A percentile compares a stretch with the other conserved stretches of the same genome.
Evolutionary conservation across 2,329 filamentous ascomycete genomes (phyloP).

Genomic region (Ascochyta clinopodiicola): DNA sequence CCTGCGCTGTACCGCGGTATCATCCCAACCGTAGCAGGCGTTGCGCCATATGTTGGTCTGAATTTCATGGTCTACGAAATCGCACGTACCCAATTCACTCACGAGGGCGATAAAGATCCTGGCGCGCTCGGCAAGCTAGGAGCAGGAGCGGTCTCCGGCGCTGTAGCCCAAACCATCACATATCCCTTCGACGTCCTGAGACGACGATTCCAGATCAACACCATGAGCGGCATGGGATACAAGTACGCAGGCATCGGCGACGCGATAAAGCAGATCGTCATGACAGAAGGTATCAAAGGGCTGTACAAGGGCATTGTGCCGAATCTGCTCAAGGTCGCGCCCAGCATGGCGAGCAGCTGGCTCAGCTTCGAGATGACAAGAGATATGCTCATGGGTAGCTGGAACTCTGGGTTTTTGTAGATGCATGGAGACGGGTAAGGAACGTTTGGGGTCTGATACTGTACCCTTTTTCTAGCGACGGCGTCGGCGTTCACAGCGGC

Average conservation of each 20-base stretch:
- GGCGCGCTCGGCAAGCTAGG: constrained; percentile 79
- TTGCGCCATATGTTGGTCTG: constrained; percentile 94
- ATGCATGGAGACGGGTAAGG: neutral
- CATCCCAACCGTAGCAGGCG: constrained; percentile 89
- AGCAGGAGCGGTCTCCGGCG: constrained; percentile 93
- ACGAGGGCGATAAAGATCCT: constrained; percentile 85
- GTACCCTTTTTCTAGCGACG: constrained; percentile 6
- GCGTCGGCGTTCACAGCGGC: constrained; percentile 11
- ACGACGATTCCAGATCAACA: constrained; percentile 96
- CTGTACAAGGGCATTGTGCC: constrained; percentile 96
- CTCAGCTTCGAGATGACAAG: constrained; percentile 93
- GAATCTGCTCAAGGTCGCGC: constrained; percentile 94
- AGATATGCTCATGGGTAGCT: constrained; percentile 73
- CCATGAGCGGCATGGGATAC: constrained; percentile 98
- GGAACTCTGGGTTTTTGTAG: constrained; percentile 41
- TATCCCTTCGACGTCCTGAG: constrained; percentile 97
- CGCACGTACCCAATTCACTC: constrained; percentile 81
- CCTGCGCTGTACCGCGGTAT: constrained; percentile 92
- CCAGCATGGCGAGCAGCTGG: constrained; percentile 99
- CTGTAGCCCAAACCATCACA: constrained; percentile 95
- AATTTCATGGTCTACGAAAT: constrained; percentile 99
- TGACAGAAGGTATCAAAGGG: constrained; percentile 81
- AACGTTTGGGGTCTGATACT: neutral
- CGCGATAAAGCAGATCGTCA: constrained; percentile 80
- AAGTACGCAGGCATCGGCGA: constrained; percentile 88